phyloP scores from a whole-genome alignment of 2,329 filamentous ascomycete genomes.

The Teratosphaeria zuluensis region DNA sequence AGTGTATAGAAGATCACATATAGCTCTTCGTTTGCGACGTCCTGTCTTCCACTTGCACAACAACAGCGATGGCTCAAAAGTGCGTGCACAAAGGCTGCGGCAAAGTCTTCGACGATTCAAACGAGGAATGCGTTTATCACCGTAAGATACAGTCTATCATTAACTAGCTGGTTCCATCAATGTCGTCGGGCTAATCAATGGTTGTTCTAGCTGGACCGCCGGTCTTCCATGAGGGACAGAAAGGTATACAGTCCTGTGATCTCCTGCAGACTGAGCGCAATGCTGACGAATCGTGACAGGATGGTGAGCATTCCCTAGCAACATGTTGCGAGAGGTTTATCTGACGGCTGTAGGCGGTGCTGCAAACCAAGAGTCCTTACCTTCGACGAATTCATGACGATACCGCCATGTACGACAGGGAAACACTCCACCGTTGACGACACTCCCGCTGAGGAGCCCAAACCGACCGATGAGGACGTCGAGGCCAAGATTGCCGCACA shows the following conservation, averaged over 20 bases:
- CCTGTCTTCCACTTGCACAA: neutral
- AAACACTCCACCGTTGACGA: conserved; percentile 85
- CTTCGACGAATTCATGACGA: conserved; percentile 94
- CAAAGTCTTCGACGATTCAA: conserved; percentile 71
- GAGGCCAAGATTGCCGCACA: conserved; percentile 24
- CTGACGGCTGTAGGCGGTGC: conserved; percentile 79
- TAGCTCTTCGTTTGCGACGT: neutral
- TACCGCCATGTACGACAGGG: conserved; percentile 84
- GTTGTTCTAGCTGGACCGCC: conserved; percentile 37
- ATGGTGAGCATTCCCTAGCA: neutral
- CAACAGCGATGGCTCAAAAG: conserved; percentile 60
- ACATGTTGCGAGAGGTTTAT: neutral
- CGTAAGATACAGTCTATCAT: conserved; percentile 33
- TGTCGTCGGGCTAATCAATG: conserved; percentile 1
- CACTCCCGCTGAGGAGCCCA: conserved; percentile 35
- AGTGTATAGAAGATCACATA: neutral
- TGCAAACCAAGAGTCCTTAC: conserved; percentile 94
- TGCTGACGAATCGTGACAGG: neutral
- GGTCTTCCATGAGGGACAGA: conserved; percentile 95
- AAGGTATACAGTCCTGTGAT: conserved; percentile 53
- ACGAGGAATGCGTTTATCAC: conserved; percentile 84
- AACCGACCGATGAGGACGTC: conserved; percentile 18
- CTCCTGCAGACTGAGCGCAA: neutral
- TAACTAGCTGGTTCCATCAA: neutral
- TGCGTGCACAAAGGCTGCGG: conserved; percentile 96